These are phyloP conservation scores for Chaetomium tenue DNA, from an alignment of 495 filamentous ascomycete species.

Conservation along the genomic window DNA sequence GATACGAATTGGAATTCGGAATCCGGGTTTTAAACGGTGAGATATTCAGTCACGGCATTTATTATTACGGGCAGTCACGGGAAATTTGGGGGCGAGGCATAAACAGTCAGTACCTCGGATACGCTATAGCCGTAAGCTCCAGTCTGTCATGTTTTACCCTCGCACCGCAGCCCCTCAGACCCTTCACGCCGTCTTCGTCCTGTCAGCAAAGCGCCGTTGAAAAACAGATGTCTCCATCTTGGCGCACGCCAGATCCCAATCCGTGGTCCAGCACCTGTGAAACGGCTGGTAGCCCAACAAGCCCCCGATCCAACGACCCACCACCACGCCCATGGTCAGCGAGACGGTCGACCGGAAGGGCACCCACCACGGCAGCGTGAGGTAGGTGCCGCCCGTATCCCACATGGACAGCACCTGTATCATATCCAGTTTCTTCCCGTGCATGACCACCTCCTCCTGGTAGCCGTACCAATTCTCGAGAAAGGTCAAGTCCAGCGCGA, in stretches of 20 bases:
- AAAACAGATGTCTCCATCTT: constrained; percentile 47
- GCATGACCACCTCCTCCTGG: constrained; percentile 47
- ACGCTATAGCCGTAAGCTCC: too few relatives aligned
- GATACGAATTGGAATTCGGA: too few relatives aligned
- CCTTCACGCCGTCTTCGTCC: background rate
- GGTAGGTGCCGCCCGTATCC: constrained; percentile 51
- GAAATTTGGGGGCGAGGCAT: too few relatives aligned
- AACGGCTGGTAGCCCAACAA: constrained; percentile 55
- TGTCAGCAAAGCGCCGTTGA: constrained; percentile 36
- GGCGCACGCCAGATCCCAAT: constrained; percentile 49
- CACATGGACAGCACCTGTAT: constrained; percentile 21
- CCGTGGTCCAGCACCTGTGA: constrained; percentile 50
- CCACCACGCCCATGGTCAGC: constrained; percentile 41
- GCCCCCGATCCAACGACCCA: constrained; percentile 53
- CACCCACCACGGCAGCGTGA: constrained; percentile 47
- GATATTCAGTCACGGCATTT: too few relatives aligned
- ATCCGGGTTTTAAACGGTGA: too few relatives aligned
- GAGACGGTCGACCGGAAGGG: constrained; percentile 43
- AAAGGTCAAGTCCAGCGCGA: constrained; percentile 48
- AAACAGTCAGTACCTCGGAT: too few relatives aligned
- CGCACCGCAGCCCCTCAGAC: too few relatives aligned
- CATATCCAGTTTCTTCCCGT: constrained; percentile 36
- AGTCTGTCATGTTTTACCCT: too few relatives aligned
- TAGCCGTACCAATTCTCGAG: constrained; percentile 58
- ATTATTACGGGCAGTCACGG: too few relatives aligned